phyloP scores from a whole-genome alignment of 78 protist genomes.

The Blattamonas nauphoetae region DNA sequence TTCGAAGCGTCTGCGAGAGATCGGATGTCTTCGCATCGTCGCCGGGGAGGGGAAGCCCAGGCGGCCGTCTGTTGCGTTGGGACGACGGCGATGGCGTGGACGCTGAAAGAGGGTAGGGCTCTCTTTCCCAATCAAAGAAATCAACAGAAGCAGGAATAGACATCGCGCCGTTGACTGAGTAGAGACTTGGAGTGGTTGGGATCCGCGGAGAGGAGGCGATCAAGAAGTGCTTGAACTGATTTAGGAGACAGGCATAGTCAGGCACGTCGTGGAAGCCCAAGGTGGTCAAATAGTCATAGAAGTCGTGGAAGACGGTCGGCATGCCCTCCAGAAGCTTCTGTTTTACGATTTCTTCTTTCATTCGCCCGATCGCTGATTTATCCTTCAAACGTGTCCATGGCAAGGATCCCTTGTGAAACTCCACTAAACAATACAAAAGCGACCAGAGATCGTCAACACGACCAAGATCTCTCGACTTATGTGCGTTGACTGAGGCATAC shows the following conservation, averaged over 20 bases:
- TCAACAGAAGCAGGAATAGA: no score
- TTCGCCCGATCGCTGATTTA: neutral
- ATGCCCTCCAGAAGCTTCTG: neutral
- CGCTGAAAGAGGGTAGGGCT: no score
- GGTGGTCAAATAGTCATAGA: neutral
- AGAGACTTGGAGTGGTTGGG: no score
- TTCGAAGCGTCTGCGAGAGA: no score
- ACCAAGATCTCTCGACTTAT: neutral
- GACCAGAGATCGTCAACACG: slow-evolving; percentile 24
- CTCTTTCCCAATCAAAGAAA: no score
- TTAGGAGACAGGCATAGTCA: neutral
- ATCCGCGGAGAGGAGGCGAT: no score
- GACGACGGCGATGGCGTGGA: no score
- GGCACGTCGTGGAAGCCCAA: neutral
- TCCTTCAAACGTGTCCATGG: slow-evolving; percentile 30
- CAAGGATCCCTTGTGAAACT: slow-evolving; percentile 1
- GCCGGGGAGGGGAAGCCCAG: no score
- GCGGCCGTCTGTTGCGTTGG: no score
- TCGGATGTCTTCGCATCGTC: no score
- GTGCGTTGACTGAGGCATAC: slow-evolving; percentile 21
- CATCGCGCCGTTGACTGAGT: no score
- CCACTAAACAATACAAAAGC: slow-evolving; percentile 14
- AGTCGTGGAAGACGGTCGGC: neutral
- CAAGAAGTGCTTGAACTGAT: neutral
- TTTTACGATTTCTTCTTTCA: neutral